Evolutionary conservation across 164 flowering plant genomes (phyloP).

Genomic region (Tetracentron sinense): DNA sequence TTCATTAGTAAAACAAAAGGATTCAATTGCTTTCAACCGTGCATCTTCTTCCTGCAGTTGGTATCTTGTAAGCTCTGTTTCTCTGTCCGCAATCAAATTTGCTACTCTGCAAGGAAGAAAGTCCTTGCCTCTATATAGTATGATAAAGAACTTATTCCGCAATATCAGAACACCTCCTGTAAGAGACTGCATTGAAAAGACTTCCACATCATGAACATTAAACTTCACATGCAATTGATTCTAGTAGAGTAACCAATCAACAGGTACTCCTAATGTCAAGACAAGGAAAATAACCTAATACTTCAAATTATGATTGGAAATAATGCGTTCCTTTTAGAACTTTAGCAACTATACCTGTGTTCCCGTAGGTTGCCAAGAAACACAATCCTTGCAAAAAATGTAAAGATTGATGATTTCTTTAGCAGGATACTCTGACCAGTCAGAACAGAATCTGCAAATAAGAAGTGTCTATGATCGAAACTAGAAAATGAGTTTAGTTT

Average conservation of each 20-base stretch:
- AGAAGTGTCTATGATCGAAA: neutral
- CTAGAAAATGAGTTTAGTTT: neutral
- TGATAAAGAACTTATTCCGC: slow-evolving; percentile 73
- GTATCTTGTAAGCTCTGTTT: slow-evolving; percentile 45
- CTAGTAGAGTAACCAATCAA: neutral
- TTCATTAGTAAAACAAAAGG: slow-evolving; percentile 19
- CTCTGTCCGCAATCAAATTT: slow-evolving; percentile 52
- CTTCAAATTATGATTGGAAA: too few species aligned
- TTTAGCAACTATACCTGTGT: too few species aligned
- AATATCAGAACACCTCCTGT: slow-evolving; percentile 85
- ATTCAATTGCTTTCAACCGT: slow-evolving; percentile 46
- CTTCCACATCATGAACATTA: slow-evolving; percentile 9
- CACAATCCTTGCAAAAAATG: neutral
- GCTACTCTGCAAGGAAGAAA: slow-evolving; percentile 65
- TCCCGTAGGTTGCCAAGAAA: too few species aligned
- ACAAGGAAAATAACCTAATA: too few species aligned
- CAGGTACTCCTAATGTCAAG: neutral
- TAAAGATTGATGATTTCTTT: neutral
- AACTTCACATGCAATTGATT: neutral
- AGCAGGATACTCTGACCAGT: neutral
- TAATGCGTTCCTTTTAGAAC: too few species aligned
- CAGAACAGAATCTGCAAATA: neutral
- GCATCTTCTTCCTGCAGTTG: slow-evolving; percentile 73
- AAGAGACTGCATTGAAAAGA: slow-evolving; percentile 56
- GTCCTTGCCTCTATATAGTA: slow-evolving; percentile 90